Evolutionary conservation across 2,329 filamentous ascomycete genomes (phyloP).

Genomic region (Sporothrix variecibatus): DNA sequence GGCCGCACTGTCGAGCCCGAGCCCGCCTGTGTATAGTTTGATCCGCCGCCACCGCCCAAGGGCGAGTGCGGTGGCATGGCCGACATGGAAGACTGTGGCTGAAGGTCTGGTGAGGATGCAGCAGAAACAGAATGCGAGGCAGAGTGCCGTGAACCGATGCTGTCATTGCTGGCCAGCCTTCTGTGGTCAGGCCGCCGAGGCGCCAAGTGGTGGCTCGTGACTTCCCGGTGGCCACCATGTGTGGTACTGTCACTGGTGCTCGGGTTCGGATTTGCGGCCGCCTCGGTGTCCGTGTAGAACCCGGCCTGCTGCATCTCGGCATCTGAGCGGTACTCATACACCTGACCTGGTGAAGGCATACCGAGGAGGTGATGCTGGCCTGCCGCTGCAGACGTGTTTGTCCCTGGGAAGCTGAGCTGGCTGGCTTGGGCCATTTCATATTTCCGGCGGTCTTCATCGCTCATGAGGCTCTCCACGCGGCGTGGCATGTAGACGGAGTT

Average conservation of each 20-base stretch:
- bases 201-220: background rate
- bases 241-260: background rate
- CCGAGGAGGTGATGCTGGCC: conserved; percentile 36
- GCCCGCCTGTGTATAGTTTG: background rate
- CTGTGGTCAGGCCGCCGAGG: conserved; percentile 31
- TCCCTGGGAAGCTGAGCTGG: conserved; percentile 43
- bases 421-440: conserved; percentile 68
- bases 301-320: conserved; percentile 45
- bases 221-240: background rate
- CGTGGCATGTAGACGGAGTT: conserved; percentile 67
- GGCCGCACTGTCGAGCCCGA: conserved; percentile 31
- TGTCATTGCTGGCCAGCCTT: conserved; percentile 35
- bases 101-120: conserved; percentile 23
- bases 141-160: conserved; percentile 29
- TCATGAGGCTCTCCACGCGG: conserved; percentile 74
- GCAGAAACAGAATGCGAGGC: conserved; percentile 25
- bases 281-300: conserved; percentile 44
- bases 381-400: conserved; percentile 33
- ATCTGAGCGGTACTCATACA: conserved; percentile 52
- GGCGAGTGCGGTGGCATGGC: conserved; percentile 31
- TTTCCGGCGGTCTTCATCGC: conserved; percentile 72
- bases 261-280: conserved; percentile 17
- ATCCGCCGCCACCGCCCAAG: background rate
- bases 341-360: conserved; percentile 46
- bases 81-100: conserved; percentile 33